phyloP scores from a whole-genome alignment of 768 basidiomycete genomes.

The Daedalea quercina region DNA sequence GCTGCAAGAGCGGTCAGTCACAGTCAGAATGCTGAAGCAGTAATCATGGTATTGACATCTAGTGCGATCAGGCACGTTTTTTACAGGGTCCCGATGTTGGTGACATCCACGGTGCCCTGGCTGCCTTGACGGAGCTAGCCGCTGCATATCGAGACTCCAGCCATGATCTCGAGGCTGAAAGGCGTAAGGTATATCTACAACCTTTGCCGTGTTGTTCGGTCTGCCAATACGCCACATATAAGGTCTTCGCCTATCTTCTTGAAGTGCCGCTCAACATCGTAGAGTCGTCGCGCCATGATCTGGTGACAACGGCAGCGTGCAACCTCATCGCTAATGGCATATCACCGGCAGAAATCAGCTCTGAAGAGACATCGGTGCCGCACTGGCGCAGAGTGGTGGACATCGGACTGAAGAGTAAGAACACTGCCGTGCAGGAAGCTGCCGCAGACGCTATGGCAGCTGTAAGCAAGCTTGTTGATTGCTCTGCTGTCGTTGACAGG shows the following conservation, averaged over 20 bases:
- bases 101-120: constrained; percentile 79
- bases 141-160: constrained; percentile 39
- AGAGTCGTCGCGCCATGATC: constrained; percentile 60
- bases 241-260: constrained; percentile 65
- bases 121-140: constrained; percentile 68
- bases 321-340: constrained; percentile 59
- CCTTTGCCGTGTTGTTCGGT: not conserved
- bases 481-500: constrained; percentile 60
- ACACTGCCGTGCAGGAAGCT: constrained; percentile 60
- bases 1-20: constrained; percentile 47
- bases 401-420: constrained; percentile 63
- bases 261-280: constrained; percentile 53
- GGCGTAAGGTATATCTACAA: constrained; percentile 36
- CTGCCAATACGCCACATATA: not conserved
- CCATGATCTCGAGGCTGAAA: constrained; percentile 6
- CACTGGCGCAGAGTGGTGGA: constrained; percentile 70
- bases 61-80: constrained; percentile 39
- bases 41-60: not conserved
- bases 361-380: constrained; percentile 31
- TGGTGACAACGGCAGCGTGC: constrained; percentile 68
- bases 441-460: constrained; percentile 64
- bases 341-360: constrained; percentile 47
- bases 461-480: constrained; percentile 66
- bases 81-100: constrained; percentile 57
- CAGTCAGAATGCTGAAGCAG: constrained; percentile 12